Conservation (phyloP, 106 monocot species). For the Dioscorea zingiberensis region DNA sequence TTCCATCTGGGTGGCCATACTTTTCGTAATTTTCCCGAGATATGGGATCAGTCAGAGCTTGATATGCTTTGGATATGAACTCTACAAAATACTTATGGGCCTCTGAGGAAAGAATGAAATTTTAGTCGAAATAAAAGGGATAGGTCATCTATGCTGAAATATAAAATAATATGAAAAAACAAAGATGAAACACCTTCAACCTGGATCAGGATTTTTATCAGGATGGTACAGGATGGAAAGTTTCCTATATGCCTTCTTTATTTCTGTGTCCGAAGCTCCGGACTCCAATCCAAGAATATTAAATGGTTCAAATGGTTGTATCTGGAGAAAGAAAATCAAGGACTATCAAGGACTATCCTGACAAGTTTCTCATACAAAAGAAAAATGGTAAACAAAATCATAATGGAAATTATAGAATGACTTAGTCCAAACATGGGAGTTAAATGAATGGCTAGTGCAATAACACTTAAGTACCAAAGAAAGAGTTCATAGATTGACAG, state of each 20-base stretch:
- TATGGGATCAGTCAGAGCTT: constrained; percentile 66
- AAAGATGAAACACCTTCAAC: constrained; percentile 21
- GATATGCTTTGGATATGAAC: constrained; percentile 81
- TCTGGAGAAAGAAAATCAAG: constrained; percentile 23
- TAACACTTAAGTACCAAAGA: background rate
- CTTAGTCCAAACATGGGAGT: background rate
- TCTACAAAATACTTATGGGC: constrained; percentile 78
- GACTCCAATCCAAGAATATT: constrained; percentile 82
- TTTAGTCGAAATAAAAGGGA: constrained; percentile 1
- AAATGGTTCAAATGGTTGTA: constrained; percentile 88
- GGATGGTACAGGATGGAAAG: constrained; percentile 95
- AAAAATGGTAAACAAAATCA: background rate
- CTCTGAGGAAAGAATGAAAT: constrained; percentile 42
- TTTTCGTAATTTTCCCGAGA: constrained; percentile 93
- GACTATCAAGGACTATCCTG: background rate
- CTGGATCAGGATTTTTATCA: constrained; percentile 99
- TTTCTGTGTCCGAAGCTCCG: constrained; percentile 84
- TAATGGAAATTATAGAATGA: background rate
- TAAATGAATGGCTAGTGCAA: background rate
- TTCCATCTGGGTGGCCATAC: constrained; percentile 93
- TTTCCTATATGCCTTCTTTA: constrained; percentile 92
- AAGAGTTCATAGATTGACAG: background rate
- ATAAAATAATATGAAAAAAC: background rate
- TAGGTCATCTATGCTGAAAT: background rate
- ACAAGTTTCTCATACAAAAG: background rate